These are phyloP conservation scores for Penicillium salamii DNA, from an alignment of 495 filamentous ascomycete genomes.

Conservation along the genomic window DNA sequence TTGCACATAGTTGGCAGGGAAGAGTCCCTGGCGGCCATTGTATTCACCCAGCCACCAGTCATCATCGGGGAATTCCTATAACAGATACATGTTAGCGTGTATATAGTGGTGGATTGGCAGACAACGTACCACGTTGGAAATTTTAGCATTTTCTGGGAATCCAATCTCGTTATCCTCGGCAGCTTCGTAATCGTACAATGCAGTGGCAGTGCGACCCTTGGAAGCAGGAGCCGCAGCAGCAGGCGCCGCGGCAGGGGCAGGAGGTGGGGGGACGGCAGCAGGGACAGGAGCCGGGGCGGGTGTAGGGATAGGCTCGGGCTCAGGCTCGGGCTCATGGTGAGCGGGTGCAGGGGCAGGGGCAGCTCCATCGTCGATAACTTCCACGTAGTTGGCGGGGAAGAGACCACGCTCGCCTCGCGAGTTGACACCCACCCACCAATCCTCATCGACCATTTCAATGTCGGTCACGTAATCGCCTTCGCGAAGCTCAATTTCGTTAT, in stretches of 20 bases:
- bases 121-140: constrained; percentile 58
- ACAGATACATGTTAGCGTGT: constrained; percentile 11
- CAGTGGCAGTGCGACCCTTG: constrained; percentile 66
- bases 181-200: constrained; percentile 94
- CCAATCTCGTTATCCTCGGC: constrained; percentile 96
- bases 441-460: constrained; percentile 93
- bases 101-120: not conserved
- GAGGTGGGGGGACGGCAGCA: not conserved
- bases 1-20: constrained; percentile 82
- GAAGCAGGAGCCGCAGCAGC: constrained; percentile 21
- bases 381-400: constrained; percentile 97
- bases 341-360: constrained; percentile 29
- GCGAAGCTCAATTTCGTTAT: constrained; percentile 89
- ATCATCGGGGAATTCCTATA: constrained; percentile 90
- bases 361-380: constrained; percentile 64
- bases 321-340: constrained; percentile 17
- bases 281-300: constrained; percentile 1
- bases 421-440: constrained; percentile 98
- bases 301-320: constrained; percentile 3
- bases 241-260: constrained; percentile 3
- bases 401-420: constrained; percentile 74
- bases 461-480: constrained; percentile 91
- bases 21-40: constrained; percentile 76
- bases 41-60: constrained; percentile 98
- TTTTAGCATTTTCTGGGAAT: constrained; percentile 85